Conservation (phyloP, 768 basidiomycete species). For the Calocybe cyanea region DNA sequence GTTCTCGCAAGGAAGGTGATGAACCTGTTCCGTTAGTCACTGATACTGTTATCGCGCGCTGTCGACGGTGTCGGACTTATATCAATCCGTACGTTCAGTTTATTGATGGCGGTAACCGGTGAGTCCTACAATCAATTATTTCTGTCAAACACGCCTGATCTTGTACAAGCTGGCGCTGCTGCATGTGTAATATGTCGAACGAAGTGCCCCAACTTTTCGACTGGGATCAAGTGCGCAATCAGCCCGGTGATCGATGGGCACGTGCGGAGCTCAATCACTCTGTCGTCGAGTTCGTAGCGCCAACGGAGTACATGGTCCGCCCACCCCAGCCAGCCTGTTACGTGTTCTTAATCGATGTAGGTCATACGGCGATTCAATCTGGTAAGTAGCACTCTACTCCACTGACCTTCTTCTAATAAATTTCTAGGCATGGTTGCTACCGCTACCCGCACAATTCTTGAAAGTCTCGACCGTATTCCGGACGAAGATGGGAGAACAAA, state of each 20-base stretch:
- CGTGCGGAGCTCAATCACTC: conserved; percentile 91
- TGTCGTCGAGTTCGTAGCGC: conserved; percentile 96
- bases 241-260: conserved; percentile 93
- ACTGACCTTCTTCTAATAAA: background rate
- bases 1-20: conserved; percentile 79
- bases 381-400: conserved; percentile 37
- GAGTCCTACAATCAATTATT: conserved; percentile 17
- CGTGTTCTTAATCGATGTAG: conserved; percentile 95
- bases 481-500: conserved; percentile 94
- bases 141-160: background rate
- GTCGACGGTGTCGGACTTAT: conserved; percentile 92
- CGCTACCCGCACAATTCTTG: conserved; percentile 93
- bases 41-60: conserved; percentile 94
- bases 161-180: conserved; percentile 86
- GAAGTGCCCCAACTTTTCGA: conserved; percentile 98
- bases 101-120: conserved; percentile 95
- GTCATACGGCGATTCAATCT: conserved; percentile 86
- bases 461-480: conserved; percentile 91
- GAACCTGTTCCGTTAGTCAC: conserved; percentile 84
- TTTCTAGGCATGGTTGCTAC: conserved; percentile 92
- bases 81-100: conserved; percentile 98
- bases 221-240: conserved; percentile 93
- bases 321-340: conserved; percentile 97
- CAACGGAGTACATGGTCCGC: conserved; percentile 99
- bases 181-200: conserved; percentile 98